Evolutionary conservation across 2,329 filamentous ascomycete genomes (phyloP), one percentile per base, ranked within the genome.

Genomic region (Tolypocladium album): DNA sequence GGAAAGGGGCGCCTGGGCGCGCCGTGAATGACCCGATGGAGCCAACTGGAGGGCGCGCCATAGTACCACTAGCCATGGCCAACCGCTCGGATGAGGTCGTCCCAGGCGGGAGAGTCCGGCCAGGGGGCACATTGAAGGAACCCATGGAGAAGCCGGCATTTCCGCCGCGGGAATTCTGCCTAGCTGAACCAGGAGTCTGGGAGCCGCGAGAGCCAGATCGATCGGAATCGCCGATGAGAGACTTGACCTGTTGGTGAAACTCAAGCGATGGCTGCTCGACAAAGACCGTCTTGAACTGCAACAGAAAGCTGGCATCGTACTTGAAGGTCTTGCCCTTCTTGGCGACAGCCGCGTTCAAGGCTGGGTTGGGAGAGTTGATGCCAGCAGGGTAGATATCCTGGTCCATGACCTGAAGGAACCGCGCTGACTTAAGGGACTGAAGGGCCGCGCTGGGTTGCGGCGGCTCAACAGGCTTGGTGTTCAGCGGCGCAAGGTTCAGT

Each of bases 281-380:
- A 78, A 97, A 99, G 24, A 96, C 91, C 67, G 85, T 85, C 77
- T 97, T 90, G 82, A 99, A 99, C 72, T 99, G 94, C 38, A 99
- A 82, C 76, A 99, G 79, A 80, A 99, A 99, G 68, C 88, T 88
- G 69, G 92, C 90, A 76, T 97, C 92, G 75, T 99, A 99, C 74
- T 95, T 92, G 79, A 95, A 96, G 50, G 86, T 88, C 73, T 86
- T 88, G 62, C 85, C 86, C 78, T 92, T 93, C 74, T 88, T 90
- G 40, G 84, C 81, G 36, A 90, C 88, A 20, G 88, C 88, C 47
- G 83, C 79, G 74, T 97, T 99, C 65, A 97, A 78, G 3, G 93
- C 90, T 13, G 93, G 91, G 76, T 97, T 97, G 9, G 94, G 94
- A 34, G 92, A 96, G 62, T 82, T 84, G 72, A 97, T 88, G 59